phyloP scores from a whole-genome alignment of 2,329 filamentous ascomycete genomes.

The Nigrospora oryzae region DNA sequence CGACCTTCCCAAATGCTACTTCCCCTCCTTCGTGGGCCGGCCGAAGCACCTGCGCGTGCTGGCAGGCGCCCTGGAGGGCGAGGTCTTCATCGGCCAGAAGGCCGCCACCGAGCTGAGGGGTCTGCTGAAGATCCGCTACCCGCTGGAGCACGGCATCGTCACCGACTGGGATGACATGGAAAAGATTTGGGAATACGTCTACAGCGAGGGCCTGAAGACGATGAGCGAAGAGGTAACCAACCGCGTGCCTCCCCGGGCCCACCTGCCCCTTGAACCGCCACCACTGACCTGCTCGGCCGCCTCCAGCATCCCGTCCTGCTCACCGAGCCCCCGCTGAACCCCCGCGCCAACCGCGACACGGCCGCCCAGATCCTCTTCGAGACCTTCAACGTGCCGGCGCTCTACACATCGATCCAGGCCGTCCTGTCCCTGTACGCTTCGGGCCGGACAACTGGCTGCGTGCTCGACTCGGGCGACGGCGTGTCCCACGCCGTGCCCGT shows the following conservation, averaged over 20 bases:
- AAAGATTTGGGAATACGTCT: constrained; percentile 97
- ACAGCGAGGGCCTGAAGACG: constrained; percentile 91
- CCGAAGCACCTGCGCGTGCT: constrained; percentile 93
- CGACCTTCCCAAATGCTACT: constrained; percentile 92
- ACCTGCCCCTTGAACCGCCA: background rate
- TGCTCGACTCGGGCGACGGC: constrained; percentile 90
- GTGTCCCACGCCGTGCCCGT: constrained; percentile 96
- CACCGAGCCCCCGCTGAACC: constrained; percentile 93
- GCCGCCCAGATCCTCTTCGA: constrained; percentile 98
- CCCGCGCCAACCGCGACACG: constrained; percentile 88
- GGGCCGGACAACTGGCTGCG: constrained; percentile 90
- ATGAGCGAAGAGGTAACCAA: constrained; percentile 80
- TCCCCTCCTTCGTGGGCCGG: constrained; percentile 92
- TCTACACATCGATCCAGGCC: constrained; percentile 95
- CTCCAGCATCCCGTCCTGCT: constrained; percentile 85
- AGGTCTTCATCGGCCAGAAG: constrained; percentile 91
- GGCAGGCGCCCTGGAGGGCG: constrained; percentile 92
- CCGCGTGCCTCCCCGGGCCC: background rate
- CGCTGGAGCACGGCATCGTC: constrained; percentile 93
- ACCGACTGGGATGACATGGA: constrained; percentile 99
- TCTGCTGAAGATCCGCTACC: constrained; percentile 90
- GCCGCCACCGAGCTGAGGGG: constrained; percentile 83
- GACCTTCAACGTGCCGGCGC: constrained; percentile 93
- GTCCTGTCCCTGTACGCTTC: constrained; percentile 94
- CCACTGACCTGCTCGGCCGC: background rate